These are phyloP conservation scores for Phaeophleospora eucalypticola DNA, from an alignment of 2,329 filamentous ascomycete species.

Conservation along the genomic window DNA sequence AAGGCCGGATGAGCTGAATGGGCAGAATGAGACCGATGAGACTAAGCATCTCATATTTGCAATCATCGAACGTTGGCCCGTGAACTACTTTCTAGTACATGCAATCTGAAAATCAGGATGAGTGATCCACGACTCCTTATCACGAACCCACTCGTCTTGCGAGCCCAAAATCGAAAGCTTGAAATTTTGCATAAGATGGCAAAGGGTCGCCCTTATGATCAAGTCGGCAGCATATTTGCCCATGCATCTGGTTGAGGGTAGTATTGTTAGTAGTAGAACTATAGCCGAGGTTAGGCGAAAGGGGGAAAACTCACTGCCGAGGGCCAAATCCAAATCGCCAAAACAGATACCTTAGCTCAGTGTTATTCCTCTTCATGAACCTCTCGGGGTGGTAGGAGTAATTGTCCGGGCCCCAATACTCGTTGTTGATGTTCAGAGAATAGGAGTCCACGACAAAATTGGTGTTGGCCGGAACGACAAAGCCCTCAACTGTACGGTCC, in stretches of 20 bases:
- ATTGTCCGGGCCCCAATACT: neutral
- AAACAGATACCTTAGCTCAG: neutral
- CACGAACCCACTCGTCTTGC: neutral
- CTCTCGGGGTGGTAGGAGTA: neutral
- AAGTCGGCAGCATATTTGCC: neutral
- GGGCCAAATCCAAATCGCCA: slow-evolving; percentile 1
- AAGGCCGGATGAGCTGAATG: too few relatives aligned
- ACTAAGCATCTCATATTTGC: too few relatives aligned
- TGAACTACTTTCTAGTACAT: too few relatives aligned
- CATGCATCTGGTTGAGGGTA: too few relatives aligned
- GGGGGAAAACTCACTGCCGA: too few relatives aligned
- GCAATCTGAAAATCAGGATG: slow-evolving; percentile 1
- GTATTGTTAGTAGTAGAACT: too few relatives aligned
- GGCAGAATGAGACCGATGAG: too few relatives aligned
- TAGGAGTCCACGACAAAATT: slow-evolving; percentile 1
- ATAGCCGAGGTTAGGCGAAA: too few relatives aligned
- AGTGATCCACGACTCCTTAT: neutral
- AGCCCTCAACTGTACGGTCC: neutral
- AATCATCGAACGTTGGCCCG: too few relatives aligned
- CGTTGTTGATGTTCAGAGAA: neutral
- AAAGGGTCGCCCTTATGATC: neutral
- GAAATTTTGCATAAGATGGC: neutral
- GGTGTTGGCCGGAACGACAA: neutral
- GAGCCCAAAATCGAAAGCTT: neutral
- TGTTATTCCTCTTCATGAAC: neutral